These are phyloP conservation scores for Rhodomyrtus psidioides DNA, from an alignment of 441 rosid genomes.

Conservation along the genomic window DNA sequence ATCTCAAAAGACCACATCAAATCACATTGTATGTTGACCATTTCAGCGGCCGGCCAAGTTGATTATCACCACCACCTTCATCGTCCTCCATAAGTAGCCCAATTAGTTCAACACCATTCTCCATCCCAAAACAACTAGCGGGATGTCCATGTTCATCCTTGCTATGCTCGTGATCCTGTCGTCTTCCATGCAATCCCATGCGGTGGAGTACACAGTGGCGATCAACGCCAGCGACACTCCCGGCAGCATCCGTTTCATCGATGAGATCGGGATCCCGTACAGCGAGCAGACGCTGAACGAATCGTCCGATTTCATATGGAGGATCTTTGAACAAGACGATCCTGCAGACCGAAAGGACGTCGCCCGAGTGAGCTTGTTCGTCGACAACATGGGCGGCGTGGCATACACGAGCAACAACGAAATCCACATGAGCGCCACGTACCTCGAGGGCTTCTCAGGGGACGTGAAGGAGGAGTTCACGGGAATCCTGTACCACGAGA, in stretches of 20 bases:
- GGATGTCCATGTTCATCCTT: not conserved
- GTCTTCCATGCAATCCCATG: not conserved
- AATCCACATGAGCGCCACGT: conserved; percentile 16
- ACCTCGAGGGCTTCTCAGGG: conserved; percentile 8
- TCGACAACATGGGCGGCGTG: conserved; percentile 8
- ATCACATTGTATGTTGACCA: too few relatives aligned
- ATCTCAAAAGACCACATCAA: too few relatives aligned
- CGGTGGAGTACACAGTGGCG: conserved; percentile 17
- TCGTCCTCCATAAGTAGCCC: not conserved
- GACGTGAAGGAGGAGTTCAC: conserved; percentile 14
- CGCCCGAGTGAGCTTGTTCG: not conserved
- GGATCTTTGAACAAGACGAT: conserved; percentile 20
- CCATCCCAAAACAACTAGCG: not conserved
- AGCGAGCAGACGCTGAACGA: conserved; percentile 1
- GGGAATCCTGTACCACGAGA: conserved; percentile 32
- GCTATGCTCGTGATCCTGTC: not conserved
- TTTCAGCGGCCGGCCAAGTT: not conserved
- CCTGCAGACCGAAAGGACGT: conserved; percentile 16
- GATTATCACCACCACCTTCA: not conserved
- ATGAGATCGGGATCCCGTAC: conserved; percentile 18
- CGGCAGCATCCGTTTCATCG: conserved; percentile 21
- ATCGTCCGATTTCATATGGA: conserved; percentile 23
- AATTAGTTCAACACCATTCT: not conserved
- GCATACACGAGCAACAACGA: conserved; percentile 11
- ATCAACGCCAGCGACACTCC: conserved; percentile 18